phyloP scores from a whole-genome alignment of 352 stramenopile genomes.

The Globisporangium rhizosaccharum region DNA sequence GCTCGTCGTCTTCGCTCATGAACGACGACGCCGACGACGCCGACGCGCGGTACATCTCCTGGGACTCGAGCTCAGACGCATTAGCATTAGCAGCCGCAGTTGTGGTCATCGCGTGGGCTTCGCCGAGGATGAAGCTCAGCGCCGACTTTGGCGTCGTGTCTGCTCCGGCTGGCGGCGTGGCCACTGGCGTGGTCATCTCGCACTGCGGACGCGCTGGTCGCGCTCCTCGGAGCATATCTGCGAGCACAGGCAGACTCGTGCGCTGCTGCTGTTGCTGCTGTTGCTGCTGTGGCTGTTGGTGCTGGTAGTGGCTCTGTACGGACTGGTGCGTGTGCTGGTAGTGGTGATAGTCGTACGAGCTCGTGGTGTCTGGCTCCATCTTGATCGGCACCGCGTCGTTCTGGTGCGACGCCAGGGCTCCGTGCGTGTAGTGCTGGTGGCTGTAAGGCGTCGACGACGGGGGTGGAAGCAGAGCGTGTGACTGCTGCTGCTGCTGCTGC shows the following conservation, averaged over 20 bases:
- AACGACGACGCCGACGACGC: constrained; percentile 3
- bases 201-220: not conserved
- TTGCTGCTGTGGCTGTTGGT: no score
- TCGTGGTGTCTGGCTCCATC: not conserved
- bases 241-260: constrained; percentile 5
- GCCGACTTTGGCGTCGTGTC: constrained; percentile 4
- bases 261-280: constrained; percentile 1
- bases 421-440: not conserved
- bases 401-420: not conserved
- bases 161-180: not conserved
- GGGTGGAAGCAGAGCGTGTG: not conserved
- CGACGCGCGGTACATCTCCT: constrained; percentile 3
- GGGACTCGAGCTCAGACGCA: not conserved
- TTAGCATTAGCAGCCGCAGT: not conserved
- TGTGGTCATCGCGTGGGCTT: not conserved
- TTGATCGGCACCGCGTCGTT: not conserved
- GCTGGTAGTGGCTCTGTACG: not conserved
- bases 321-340: not conserved
- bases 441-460: not conserved
- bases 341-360: constrained; percentile 4
- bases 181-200: not conserved
- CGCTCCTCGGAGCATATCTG: constrained; percentile 2
- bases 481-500: not conserved
- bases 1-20: constrained; percentile 10
- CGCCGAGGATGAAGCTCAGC: constrained; percentile 10